Evolutionary conservation across 2,329 filamentous ascomycete genomes (phyloP), one percentile per base, ranked within the genome.

Genomic region (Coniochaeta ligniaria): DNA sequence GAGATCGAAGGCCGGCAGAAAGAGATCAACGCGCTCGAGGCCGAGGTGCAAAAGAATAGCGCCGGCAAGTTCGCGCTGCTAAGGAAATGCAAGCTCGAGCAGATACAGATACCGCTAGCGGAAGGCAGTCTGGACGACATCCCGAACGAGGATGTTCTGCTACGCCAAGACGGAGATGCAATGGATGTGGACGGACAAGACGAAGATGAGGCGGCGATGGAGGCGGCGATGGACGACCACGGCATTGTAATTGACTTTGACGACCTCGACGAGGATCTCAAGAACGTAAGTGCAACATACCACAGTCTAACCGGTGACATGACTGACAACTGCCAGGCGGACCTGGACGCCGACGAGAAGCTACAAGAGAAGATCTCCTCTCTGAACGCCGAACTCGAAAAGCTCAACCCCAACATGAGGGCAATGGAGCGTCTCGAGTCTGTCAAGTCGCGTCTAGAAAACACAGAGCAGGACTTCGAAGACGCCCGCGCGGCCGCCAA

Each of bases 321-420:
- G 82, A 87, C 59, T 57, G 24, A 57, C 54, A 57, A 11, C 31
- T 28, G 16, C 17, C 87, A 90, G 60, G 80, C 87, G 20, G 85
- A 86, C 62, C 77, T 89, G 26, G 94, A 97, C 69, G 54, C 54
- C 28, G 54, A 57, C n/a, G 85, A 90, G 54, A 82, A 83, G 61
- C 81, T 99, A 1, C 84, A 89, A 59, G 91, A 96, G 59, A 88
- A 87, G 68, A 92, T 99, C 65, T 80, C 83, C 22, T 82, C 83
- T 31, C 81, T 99, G 11, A 87, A 87, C 52, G 79, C 83, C 35
- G 91, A 96, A 67, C 84, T 99, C 22, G 92, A 96, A 71, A 96
- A 96, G 75, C 88, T 98, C 74, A 93, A 95, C 63, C 95, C 95
- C 28, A 98, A 99, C 74, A 96, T 96, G 86, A 91, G 94, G 68